Evolutionary conservation across 176 grass and related monocot genomes (phyloP), one percentile per base, ranked within the genome.

Genomic region (Carex kokanica): DNA sequence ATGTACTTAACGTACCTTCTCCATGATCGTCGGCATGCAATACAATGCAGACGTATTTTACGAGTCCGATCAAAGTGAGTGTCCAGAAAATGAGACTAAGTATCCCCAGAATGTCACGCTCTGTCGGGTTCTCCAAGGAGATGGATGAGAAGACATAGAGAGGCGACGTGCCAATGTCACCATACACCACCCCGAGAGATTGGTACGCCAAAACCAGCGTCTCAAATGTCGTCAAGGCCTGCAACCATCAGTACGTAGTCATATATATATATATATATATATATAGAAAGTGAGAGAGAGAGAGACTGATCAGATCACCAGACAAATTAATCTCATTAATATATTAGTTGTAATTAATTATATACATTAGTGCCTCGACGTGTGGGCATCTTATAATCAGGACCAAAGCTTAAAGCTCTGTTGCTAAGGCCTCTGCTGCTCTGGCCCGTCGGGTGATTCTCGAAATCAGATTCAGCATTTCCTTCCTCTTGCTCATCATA

Each of bases 141-240:
- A 94, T 75, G 8, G 93, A 87, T 0, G 90, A 88, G 86, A 90
- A 94, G 18, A 88, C 86, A 56, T 94, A 94, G 0, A 94, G 64
- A 56, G 93, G 93, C 67, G 93, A 94, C 32, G 90, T 94, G 6
- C 93, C 93, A 65, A 94, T 83, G 82, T 94, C 93, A 1, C 90
- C 93, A 84, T 92, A 94, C 36, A 94, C 90, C 74, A 94, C 86
- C 32, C 93, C 93, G 21, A 94, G 90, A 21, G 93, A 90, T 82
- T 94, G 93, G 83, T 88, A 94, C 2, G 66, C 81, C 70, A 94
- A 82, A 80, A 92, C 8, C 36, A 72, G 52, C 20, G 85, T 13
- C 81, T 94, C 86, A 83, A 78, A 31, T 65, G 10, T 77, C 1
- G 82, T 90, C 78, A 90, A 87, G 31, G 82, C 83, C 93, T 94